Evolutionary conservation across 805 yeast genomes (phyloP).

Genomic region (Yarrowia bubula): DNA sequence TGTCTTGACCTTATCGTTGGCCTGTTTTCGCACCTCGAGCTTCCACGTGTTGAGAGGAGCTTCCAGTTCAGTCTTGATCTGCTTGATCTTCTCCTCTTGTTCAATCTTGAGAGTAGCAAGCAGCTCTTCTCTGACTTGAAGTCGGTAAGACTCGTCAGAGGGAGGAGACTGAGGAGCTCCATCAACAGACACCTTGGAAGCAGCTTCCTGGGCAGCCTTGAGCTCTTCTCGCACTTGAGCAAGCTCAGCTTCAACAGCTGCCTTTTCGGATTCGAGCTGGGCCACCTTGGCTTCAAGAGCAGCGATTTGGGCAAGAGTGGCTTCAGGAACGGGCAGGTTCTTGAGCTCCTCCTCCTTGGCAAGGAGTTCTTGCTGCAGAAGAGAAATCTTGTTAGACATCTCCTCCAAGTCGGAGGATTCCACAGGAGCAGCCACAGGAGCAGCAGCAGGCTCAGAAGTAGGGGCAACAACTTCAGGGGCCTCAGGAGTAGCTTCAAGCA

Average conservation of each 20-base stretch:
- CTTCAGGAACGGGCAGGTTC: conserved; percentile 24
- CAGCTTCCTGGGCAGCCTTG: conserved; percentile 29
- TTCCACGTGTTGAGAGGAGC: conserved; percentile 2
- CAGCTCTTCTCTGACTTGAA: conserved; percentile 33
- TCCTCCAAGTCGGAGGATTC: conserved; percentile 27
- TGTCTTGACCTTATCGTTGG: conserved; percentile 14
- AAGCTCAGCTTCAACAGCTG: conserved; percentile 25
- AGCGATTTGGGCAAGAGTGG: not conserved
- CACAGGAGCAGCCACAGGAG: not conserved
- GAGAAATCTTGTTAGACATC: conserved; percentile 33
- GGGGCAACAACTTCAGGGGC: not conserved
- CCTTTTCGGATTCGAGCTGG: conserved; percentile 24
- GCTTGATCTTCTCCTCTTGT: conserved; percentile 36
- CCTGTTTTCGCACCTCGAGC: not conserved
- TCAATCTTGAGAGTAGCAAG: conserved; percentile 39
- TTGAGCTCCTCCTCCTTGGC: conserved; percentile 32
- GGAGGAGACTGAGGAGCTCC: conserved; percentile 24
- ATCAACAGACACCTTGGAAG: not conserved
- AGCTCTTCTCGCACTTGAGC: conserved; percentile 30
- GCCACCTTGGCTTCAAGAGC: conserved; percentile 6
- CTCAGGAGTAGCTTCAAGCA: conserved; percentile 4
- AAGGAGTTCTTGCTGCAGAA: conserved; percentile 32
- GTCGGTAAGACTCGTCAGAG: conserved; percentile 30
- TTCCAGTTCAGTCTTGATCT: conserved; percentile 2
- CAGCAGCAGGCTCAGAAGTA: not conserved